Conservation (phyloP, 306 rosid genomes). For the Gastrolobium villosum region DNA sequence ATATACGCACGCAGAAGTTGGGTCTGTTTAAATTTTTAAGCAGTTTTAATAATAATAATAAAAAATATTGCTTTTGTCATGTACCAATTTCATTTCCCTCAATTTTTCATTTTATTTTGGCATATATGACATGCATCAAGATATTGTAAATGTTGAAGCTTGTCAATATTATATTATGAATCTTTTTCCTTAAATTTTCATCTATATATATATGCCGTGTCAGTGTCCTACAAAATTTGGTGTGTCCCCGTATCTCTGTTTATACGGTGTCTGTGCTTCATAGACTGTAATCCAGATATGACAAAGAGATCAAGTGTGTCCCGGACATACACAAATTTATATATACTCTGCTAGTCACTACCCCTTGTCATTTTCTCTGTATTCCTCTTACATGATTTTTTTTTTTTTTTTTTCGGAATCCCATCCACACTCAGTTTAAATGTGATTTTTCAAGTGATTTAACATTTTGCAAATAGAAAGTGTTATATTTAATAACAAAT, state of each 20-base stretch:
- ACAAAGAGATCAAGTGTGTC: not conserved
- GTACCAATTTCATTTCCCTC: too few species aligned
- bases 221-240: not conserved
- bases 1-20: too few species aligned
- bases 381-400: not conserved
- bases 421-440: slow-evolving; percentile 16
- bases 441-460: not conserved
- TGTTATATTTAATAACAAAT: slow-evolving; percentile 36
- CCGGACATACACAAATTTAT: not conserved
- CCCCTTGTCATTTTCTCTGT: slow-evolving; percentile 1
- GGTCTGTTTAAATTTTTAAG: too few species aligned
- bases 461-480: slow-evolving; percentile 20
- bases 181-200: too few species aligned
- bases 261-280: not conserved
- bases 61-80: too few species aligned
- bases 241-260: not conserved
- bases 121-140: too few species aligned
- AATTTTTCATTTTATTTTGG: too few species aligned
- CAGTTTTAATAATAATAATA: too few species aligned
- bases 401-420: not conserved
- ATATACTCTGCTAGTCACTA: not conserved
- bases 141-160: too few species aligned
- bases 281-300: not conserved
- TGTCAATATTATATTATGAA: too few species aligned
- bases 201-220: not conserved